These are phyloP conservation scores for Plasmodium gaboni DNA, from an alignment of 169 alveolate species.

Conservation along the genomic window DNA sequence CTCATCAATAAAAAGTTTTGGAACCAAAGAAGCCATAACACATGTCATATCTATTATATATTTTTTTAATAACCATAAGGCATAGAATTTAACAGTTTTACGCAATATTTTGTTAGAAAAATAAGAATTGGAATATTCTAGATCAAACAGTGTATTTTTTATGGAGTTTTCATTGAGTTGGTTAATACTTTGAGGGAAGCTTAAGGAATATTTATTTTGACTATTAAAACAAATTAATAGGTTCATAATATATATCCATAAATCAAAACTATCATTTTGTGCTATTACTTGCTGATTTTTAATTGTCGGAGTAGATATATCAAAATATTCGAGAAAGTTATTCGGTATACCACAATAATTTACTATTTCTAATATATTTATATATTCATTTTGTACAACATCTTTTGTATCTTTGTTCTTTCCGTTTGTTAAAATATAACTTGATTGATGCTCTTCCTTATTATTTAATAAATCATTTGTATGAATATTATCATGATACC, in stretches of 20 bases:
- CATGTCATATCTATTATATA: constrained; percentile 83
- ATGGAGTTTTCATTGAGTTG: constrained; percentile 42
- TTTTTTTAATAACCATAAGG: constrained; percentile 81
- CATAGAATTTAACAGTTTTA: constrained; percentile 76
- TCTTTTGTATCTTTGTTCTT: background rate
- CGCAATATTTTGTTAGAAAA: constrained; percentile 75
- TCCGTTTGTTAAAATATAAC: background rate
- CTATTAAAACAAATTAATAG: constrained; percentile 63
- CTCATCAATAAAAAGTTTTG: constrained; percentile 78
- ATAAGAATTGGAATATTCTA: constrained; percentile 80
- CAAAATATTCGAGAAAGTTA: constrained; percentile 47
- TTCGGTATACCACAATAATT: constrained; percentile 50
- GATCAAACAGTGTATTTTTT: constrained; percentile 78
- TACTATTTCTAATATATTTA: constrained; percentile 42
- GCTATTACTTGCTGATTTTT: constrained; percentile 80
- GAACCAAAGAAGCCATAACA: constrained; percentile 81
- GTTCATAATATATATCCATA: constrained; percentile 80
- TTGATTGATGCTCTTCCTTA: background rate
- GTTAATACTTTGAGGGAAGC: constrained; percentile 52
- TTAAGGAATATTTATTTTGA: constrained; percentile 59
- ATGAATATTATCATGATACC: background rate
- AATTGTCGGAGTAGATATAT: constrained; percentile 57
- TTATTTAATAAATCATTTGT: background rate
- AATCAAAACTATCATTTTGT: constrained; percentile 77
- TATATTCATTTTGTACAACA: constrained; percentile 15